Evolutionary conservation across 2,329 filamentous ascomycete genomes (phyloP).

Genomic region (Trichoderma semiorbis): DNA sequence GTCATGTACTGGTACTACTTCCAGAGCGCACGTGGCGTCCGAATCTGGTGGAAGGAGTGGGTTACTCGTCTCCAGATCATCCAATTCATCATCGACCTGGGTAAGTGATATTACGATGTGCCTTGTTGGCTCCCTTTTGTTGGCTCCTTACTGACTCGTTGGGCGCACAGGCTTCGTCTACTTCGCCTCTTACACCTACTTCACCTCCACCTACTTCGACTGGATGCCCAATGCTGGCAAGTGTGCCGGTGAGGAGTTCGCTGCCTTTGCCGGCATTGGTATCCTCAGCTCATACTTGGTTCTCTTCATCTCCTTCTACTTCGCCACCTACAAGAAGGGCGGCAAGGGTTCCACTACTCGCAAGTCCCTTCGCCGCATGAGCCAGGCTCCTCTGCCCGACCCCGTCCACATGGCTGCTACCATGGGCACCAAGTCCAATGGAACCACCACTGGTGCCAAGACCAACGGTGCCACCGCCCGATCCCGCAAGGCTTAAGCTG

Average conservation of each 20-base stretch:
- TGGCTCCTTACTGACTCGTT: constrained; percentile 22
- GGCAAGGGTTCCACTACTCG: constrained; percentile 76
- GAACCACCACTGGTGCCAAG: constrained; percentile 54
- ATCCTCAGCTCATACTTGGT: constrained; percentile 94
- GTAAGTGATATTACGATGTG: constrained; percentile 50
- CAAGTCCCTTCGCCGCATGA: constrained; percentile 68
- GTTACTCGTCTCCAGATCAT: constrained; percentile 96
- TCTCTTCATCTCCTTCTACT: constrained; percentile 98
- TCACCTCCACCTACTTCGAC: constrained; percentile 84
- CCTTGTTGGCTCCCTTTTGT: not conserved
- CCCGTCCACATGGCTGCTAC: constrained; percentile 55
- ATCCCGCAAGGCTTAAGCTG: constrained; percentile 62
- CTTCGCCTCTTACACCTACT: constrained; percentile 99
- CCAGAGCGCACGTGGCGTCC: constrained; percentile 92
- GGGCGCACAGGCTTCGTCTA: constrained; percentile 79
- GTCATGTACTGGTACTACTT: constrained; percentile 99
- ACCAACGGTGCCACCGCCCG: constrained; percentile 60
- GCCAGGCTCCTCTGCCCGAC: constrained; percentile 69
- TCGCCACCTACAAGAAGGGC: constrained; percentile 90
- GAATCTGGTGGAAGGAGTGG: constrained; percentile 99
- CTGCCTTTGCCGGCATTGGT: constrained; percentile 84
- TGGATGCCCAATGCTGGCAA: constrained; percentile 79
- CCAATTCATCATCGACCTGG: constrained; percentile 95
- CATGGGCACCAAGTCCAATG: constrained; percentile 49
- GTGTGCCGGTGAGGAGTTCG: constrained; percentile 95